Base-by-base conservation (phyloP, 345 rosid genomes). In the Noccaea bulbosa region DNA sequence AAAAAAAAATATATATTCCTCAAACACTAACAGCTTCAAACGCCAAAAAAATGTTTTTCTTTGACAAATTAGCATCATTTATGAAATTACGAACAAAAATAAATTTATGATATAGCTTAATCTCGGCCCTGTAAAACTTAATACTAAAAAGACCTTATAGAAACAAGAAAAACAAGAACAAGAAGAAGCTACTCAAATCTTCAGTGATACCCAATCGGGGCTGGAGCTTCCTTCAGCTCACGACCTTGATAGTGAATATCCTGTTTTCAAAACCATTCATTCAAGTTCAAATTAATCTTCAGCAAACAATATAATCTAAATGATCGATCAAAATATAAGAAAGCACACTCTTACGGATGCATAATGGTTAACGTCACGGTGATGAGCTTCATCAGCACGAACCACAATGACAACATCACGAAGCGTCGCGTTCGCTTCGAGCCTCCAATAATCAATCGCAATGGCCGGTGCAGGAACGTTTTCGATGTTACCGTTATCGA, bases 301-400 rank as follows among this genome's bases (percentile, higher is more conserved):
- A 27, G 2, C 30, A 27, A 27, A 27, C 0, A 17, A 27, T 27
- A 27, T 27, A 27, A 27, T 27, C 4, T 27, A 27, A 27, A 48
- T 1, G 16, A 16, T 4, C 6, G 7, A 9, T 16, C 1, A 17
- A 11, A 43, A 15, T 2, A 37, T 4, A 44, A 10, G 0, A 0
- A 43, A 16, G 3, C 33, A 54, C 85, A 27, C 4, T 27, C 30
- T 73, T 60, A 86, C 91, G 33, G 93, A 90, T 51, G 96, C 96
- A 67, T 77, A 88, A 73, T 90, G 93, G 76, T 90, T 90, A 39
- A 90, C 90, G 32, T 90, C 93, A 17, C 90, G 91, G 72, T 90
- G 96, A 60, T 88, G 91, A 0, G 93, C 96, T 69, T 90, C 92
- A 66, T 86, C 96, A 0, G 92, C 96, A 50, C 93, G 78, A 4